These are phyloP conservation scores for Paraphaeosphaeria sporulosa DNA, from an alignment of 2,329 filamentous ascomycete genomes.

Conservation along the genomic window DNA sequence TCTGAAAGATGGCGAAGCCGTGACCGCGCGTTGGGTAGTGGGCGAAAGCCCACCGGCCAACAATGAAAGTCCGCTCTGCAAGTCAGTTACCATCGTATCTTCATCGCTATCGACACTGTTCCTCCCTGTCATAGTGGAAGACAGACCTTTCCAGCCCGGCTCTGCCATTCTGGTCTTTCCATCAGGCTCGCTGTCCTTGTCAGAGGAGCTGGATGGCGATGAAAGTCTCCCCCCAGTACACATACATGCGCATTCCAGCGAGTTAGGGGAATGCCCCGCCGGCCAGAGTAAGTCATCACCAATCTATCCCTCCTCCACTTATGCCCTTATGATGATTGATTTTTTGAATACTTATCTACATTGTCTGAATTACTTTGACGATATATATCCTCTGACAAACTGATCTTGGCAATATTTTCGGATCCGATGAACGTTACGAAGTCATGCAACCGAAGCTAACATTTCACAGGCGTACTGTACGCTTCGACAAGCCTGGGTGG, in stretches of 20 bases:
- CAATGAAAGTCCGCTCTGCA: slow-evolving; percentile 53
- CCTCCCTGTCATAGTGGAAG: slow-evolving; percentile 63
- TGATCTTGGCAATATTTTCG: slow-evolving; percentile 65
- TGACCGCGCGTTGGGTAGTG: slow-evolving; percentile 65
- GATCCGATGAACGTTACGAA: slow-evolving; percentile 2
- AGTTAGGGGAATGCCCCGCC: slow-evolving; percentile 87
- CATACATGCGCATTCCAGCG: slow-evolving; percentile 79
- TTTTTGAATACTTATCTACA: slow-evolving; percentile 99
- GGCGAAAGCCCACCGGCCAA: slow-evolving; percentile 43
- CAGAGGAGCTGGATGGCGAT: slow-evolving; percentile 27
- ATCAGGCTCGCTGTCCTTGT: slow-evolving; percentile 59
- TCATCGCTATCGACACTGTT: slow-evolving; percentile 73
- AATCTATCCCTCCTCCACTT: slow-evolving; percentile 13
- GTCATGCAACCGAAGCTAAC: neutral
- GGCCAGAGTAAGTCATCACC: slow-evolving; percentile 81
- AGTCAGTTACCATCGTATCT: slow-evolving; percentile 73
- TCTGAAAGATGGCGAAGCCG: slow-evolving; percentile 65
- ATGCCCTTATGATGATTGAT: slow-evolving; percentile 80
- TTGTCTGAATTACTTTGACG: slow-evolving; percentile 97
- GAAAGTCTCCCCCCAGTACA: slow-evolving; percentile 59
- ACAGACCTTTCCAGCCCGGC: slow-evolving; percentile 78
- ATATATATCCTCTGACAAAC: slow-evolving; percentile 83
- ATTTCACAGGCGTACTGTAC: slow-evolving; percentile 65
- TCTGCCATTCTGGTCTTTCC: slow-evolving; percentile 76
- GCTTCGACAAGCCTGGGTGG: slow-evolving; percentile 55